A percentile compares a stretch with the other conserved stretches of the same genome.
These are phyloP conservation scores for Gymnopus androsaceus DNA, from an alignment of 1,284 basidiomycete genomes.

Conservation along the genomic window DNA sequence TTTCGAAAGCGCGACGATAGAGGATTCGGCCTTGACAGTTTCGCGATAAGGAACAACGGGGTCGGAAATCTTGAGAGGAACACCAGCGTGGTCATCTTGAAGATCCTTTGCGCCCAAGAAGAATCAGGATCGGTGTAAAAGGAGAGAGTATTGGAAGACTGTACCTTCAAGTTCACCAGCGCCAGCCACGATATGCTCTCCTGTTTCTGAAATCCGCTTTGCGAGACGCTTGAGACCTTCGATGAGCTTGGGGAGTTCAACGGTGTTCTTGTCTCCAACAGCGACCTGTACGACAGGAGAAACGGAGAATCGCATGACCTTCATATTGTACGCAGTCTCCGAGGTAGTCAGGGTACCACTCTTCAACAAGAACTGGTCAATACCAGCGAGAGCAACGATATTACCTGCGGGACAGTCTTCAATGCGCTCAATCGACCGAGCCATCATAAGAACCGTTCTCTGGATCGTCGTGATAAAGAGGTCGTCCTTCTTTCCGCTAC, in stretches of 20 bases:
- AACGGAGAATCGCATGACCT: slow-evolving; percentile 99
- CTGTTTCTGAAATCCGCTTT: slow-evolving; percentile 93
- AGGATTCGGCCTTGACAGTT: slow-evolving; percentile 95
- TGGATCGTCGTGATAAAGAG: slow-evolving; percentile 98
- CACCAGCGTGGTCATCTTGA: slow-evolving; percentile 99
- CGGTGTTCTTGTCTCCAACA: slow-evolving; percentile 99
- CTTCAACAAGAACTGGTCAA: slow-evolving; percentile 99
- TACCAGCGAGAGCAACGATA: slow-evolving; percentile 99
- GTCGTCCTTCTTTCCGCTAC: slow-evolving; percentile 99
- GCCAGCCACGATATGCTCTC: slow-evolving; percentile 99
- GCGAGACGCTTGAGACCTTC: slow-evolving; percentile 99
- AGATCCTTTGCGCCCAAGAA: slow-evolving; percentile 70
- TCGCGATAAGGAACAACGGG: slow-evolving; percentile 99
- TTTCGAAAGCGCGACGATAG: slow-evolving; percentile 96
- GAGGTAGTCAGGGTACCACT: slow-evolving; percentile 96
- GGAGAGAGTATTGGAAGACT: slow-evolving; percentile 15
- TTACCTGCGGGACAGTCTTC: slow-evolving; percentile 99
- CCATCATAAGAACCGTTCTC: slow-evolving; percentile 99
- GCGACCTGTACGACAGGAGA: slow-evolving; percentile 99
- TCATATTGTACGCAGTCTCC: slow-evolving; percentile 99
- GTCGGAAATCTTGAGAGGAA: slow-evolving; percentile 98
- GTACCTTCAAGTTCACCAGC: slow-evolving; percentile 98
- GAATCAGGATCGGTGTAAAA: not conserved
- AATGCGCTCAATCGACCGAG: slow-evolving; percentile 97
- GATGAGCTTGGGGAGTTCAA: slow-evolving; percentile 98